These are phyloP conservation scores for Apiotrichum brassicae DNA, from an alignment of 1,284 basidiomycete species.

Conservation along the genomic window DNA sequence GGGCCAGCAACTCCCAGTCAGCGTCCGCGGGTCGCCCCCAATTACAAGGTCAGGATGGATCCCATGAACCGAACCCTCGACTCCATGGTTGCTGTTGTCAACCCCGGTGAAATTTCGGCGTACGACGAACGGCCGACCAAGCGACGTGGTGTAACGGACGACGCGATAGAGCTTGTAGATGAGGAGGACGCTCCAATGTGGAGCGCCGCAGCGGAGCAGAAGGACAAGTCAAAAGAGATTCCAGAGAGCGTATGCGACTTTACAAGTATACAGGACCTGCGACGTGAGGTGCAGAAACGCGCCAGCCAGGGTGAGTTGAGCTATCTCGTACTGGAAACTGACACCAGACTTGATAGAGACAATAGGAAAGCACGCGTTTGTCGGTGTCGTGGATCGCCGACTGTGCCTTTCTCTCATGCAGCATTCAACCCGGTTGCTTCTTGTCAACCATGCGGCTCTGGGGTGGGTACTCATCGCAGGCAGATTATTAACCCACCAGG, in stretches of 20 bases:
- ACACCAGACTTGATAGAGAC: constrained; percentile 70
- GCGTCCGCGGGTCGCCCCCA: constrained; percentile 52
- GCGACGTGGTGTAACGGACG: constrained; percentile 19
- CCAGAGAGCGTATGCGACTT: constrained; percentile 72
- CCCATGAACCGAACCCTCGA: constrained; percentile 81
- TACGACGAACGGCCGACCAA: constrained; percentile 25
- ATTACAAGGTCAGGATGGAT: constrained; percentile 90
- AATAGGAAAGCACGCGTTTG: constrained; percentile 79
- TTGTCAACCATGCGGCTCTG: constrained; percentile 76
- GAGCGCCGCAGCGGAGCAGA: constrained; percentile 12
- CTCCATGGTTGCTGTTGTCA: constrained; percentile 64
- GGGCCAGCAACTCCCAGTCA: not conserved
- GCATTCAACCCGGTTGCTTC: constrained; percentile 77
- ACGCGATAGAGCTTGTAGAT: constrained; percentile 1
- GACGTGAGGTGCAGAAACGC: constrained; percentile 56
- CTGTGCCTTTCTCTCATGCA: constrained; percentile 77
- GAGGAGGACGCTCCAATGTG: constrained; percentile 24
- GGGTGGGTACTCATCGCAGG: constrained; percentile 56
- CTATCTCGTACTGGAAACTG: not conserved
- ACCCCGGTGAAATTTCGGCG: constrained; percentile 30
- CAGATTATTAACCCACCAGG: constrained; percentile 46
- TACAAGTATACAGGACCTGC: constrained; percentile 67
- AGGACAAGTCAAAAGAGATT: constrained; percentile 54
- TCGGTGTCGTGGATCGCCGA: constrained; percentile 79
- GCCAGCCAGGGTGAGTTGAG: constrained; percentile 62